These are phyloP conservation scores for Myochromella boudieri DNA, from an alignment of 768 basidiomycete genomes.

Conservation along the genomic window DNA sequence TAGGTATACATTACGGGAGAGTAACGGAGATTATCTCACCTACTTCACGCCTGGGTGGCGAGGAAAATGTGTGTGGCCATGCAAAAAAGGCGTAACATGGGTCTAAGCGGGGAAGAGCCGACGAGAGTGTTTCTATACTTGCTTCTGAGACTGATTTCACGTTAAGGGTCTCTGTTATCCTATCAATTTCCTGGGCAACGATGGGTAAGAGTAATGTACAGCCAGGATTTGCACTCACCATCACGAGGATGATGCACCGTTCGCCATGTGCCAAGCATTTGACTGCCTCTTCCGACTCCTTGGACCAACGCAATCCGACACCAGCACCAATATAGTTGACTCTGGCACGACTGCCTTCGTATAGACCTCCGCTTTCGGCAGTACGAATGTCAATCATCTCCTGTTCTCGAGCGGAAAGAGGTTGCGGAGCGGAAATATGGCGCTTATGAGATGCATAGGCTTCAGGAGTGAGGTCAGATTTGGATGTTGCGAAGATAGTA, in stretches of 20 bases:
- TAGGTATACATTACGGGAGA: background rate
- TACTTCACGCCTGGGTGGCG: conserved; percentile 53
- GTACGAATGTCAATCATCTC: conserved; percentile 77
- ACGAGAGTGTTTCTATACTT: conserved; percentile 42
- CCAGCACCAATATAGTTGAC: conserved; percentile 56
- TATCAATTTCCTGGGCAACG: conserved; percentile 65
- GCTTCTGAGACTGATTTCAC: conserved; percentile 41
- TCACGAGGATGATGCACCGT: conserved; percentile 54
- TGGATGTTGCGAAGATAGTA: conserved; percentile 76
- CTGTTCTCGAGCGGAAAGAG: conserved; percentile 78
- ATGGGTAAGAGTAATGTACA: background rate
- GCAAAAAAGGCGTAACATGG: conserved; percentile 72
- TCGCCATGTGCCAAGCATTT: conserved; percentile 50
- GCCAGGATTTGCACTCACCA: conserved; percentile 46
- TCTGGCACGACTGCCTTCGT: conserved; percentile 58
- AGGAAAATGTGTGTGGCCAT: conserved; percentile 48
- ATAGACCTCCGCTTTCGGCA: conserved; percentile 60
- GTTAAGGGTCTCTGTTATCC: conserved; percentile 57
- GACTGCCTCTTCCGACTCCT: conserved; percentile 66
- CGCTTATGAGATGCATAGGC: conserved; percentile 74
- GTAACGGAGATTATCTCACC: conserved; percentile 37
- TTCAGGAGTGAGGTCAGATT: conserved; percentile 60
- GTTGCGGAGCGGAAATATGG: conserved; percentile 75
- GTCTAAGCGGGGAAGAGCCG: conserved; percentile 52
- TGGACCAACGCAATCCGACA: conserved; percentile 67